Base-by-base conservation (phyloP, 2,329 filamentous ascomycete genomes). In the Ambrosiella beaveri region DNA sequence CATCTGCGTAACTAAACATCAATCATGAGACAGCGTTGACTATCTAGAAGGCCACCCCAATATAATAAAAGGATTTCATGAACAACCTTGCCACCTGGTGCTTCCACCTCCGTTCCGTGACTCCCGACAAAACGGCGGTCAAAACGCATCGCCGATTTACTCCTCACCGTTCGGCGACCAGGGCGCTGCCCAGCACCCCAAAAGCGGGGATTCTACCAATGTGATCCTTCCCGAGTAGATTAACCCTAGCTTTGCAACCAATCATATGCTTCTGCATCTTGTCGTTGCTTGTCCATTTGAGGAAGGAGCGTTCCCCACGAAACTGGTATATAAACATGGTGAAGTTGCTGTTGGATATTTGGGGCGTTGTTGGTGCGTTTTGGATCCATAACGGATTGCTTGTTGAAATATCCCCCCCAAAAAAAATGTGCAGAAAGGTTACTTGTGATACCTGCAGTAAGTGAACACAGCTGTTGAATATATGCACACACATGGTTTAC, bases 381-480 rank as follows among this genome's bases (percentile, higher is more conserved):
- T 27, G 27, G 27, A 27, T 27, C 27, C 27, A 27, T 27, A 27
- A 5, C 27, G 27, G 27, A 27, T 27, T n/a, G 7, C 3, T n/a
- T 15, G n/a, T 47, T 15, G 11, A 13, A 47, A 47, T 41, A 47
- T 13, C 8, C 51, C 12, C 9, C 38, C 35, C n/a, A 40, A 38
- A 67, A 38, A 67, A 15, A 40, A 86, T 86, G 83, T 86, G 83
- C 68, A 82, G 75, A 69, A 79, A 79, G 68, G 76, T 79, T 27
- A 75, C 71, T 61, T 86, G 83, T 69, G 70, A 71, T 62, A 77
- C 72, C 56, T 86, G 83, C 72, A 72, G 82, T 85, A 74, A 65
- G 80, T 73, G 44, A 56, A 12, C 12, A 8, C 39, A 13, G 52
- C 50, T 37, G 51, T 37, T 50, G 17, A 52, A 53, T 9, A 44